Percentiles rank a stretch among this genome's conserved stretches.
These are phyloP conservation scores for Cordyceps sp. DNA, from an alignment of 2,329 filamentous ascomycete genomes.

Conservation along the genomic window DNA sequence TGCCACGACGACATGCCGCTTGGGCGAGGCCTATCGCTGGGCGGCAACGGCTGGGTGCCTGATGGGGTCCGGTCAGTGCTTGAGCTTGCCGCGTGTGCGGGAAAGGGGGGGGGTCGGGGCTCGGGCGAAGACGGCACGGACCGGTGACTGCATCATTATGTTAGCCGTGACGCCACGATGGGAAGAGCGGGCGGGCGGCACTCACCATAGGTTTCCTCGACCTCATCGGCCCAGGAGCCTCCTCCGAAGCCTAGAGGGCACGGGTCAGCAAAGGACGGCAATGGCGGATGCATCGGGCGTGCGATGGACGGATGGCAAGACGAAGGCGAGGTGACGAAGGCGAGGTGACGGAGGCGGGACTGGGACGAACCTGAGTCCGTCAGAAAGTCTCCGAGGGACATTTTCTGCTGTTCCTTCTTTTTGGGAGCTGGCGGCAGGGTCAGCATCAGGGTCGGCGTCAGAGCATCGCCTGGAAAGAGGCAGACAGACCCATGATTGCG, in stretches of 20 bases:
- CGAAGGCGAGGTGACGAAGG: slow-evolving; percentile 9
- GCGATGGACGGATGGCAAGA: too few species aligned
- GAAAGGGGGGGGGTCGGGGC: not conserved
- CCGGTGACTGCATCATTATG: slow-evolving; percentile 15
- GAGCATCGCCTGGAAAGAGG: slow-evolving; percentile 3
- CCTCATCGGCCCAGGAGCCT: slow-evolving; percentile 95
- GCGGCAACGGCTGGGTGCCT: slow-evolving; percentile 40
- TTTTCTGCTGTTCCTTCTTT: slow-evolving; percentile 89
- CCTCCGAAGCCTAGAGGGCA: slow-evolving; percentile 31
- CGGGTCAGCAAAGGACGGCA: slow-evolving; percentile 1
- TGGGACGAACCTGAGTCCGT: slow-evolving; percentile 71
- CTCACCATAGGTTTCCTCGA: slow-evolving; percentile 77
- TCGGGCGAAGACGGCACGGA: slow-evolving; percentile 10
- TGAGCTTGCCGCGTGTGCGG: not conserved
- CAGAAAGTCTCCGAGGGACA: slow-evolving; percentile 95
- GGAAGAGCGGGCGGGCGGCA: slow-evolving; percentile 7
- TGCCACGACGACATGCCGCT: slow-evolving; percentile 21
- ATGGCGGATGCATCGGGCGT: slow-evolving; percentile 4
- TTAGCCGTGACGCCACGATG: slow-evolving; percentile 10
- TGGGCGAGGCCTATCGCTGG: slow-evolving; percentile 26
- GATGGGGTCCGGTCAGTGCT: slow-evolving; percentile 7
- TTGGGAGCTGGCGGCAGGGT: slow-evolving; percentile 52
- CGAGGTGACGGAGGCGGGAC: too few species aligned
- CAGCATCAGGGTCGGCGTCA: slow-evolving; percentile 5
- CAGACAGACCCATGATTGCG: slow-evolving; percentile 45